phyloP scores from a whole-genome alignment of 441 rosid species.

The Adansonia rubrostipa region DNA sequence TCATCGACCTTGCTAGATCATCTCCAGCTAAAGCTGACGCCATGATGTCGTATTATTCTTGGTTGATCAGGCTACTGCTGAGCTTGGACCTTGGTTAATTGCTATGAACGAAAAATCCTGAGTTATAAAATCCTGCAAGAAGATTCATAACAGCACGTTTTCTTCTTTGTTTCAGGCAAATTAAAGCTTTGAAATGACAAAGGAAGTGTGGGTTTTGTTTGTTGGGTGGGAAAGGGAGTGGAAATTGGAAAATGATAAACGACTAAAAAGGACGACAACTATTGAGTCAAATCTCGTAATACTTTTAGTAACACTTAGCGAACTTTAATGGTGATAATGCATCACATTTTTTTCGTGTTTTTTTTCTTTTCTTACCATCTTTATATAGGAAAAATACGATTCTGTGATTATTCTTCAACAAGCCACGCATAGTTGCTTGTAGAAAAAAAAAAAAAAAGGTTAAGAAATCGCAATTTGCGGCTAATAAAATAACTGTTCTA shows the following conservation, averaged over 20 bases:
- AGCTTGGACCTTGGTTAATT: no score
- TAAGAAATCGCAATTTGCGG: neutral
- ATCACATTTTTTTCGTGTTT: neutral
- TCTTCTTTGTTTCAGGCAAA: no score
- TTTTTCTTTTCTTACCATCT: no score
- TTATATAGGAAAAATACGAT: no score
- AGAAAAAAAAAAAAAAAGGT: no score
- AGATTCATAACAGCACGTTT: neutral
- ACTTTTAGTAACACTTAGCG: neutral
- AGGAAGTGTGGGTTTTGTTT: neutral
- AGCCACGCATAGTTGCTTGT: neutral
- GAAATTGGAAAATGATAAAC: neutral
- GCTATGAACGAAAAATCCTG: neutral
- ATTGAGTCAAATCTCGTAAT: neutral
- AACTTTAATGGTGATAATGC: neutral
- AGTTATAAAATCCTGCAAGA: neutral
- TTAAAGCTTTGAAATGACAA: neutral
- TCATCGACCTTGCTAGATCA: conserved; percentile 55
- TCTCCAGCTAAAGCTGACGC: conserved; percentile 49
- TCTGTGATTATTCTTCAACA: neutral
- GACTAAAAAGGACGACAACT: neutral
- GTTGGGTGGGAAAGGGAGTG: neutral
- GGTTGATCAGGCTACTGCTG: neutral
- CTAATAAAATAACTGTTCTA: neutral
- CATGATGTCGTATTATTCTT: neutral